These are phyloP conservation scores for Crithidia thermophila DNA, from an alignment of 208 protist genomes.

Conservation along the genomic window DNA sequence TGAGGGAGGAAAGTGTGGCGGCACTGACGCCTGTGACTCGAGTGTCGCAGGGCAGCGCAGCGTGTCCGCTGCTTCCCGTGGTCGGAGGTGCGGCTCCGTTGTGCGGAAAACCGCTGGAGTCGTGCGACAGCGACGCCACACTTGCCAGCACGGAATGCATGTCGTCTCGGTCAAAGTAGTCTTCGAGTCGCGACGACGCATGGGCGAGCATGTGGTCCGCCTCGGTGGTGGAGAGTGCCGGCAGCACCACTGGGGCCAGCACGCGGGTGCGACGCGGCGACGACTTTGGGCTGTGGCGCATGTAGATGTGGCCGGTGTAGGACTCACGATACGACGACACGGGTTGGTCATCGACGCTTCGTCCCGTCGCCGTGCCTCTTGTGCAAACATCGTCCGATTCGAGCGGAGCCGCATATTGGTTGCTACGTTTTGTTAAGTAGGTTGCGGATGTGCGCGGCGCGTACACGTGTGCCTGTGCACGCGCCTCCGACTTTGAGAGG, in stretches of 20 bases:
- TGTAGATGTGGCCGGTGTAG: conserved; percentile 7
- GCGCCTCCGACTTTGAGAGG: neutral
- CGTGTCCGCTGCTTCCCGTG: neutral
- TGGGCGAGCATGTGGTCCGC: conserved; percentile 6
- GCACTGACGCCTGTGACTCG: too few species aligned
- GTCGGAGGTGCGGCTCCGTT: neutral
- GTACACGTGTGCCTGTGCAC: neutral
- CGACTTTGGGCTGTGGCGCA: conserved; percentile 10
- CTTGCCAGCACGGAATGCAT: conserved; percentile 21
- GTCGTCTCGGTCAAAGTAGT: conserved; percentile 23
- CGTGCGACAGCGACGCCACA: conserved; percentile 2
- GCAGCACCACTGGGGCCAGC: conserved; percentile 19
- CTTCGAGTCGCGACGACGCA: conserved; percentile 8
- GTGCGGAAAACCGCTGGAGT: neutral
- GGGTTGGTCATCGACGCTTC: too few species aligned
- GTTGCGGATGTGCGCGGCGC: neutral
- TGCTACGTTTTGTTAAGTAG: neutral
- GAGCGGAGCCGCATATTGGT: neutral
- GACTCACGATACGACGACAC: too few species aligned
- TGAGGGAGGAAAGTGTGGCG: conserved; percentile 13
- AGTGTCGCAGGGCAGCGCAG: too few species aligned
- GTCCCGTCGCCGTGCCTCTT: too few species aligned
- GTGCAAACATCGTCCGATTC: too few species aligned
- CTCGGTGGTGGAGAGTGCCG: conserved; percentile 15
- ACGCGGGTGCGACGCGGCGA: conserved; percentile 1